Percentiles rank a stretch among this genome's conserved stretches.
Conservation (phyloP, 2,329 filamentous ascomycete species). For the Dactylonectria estremocensis region DNA sequence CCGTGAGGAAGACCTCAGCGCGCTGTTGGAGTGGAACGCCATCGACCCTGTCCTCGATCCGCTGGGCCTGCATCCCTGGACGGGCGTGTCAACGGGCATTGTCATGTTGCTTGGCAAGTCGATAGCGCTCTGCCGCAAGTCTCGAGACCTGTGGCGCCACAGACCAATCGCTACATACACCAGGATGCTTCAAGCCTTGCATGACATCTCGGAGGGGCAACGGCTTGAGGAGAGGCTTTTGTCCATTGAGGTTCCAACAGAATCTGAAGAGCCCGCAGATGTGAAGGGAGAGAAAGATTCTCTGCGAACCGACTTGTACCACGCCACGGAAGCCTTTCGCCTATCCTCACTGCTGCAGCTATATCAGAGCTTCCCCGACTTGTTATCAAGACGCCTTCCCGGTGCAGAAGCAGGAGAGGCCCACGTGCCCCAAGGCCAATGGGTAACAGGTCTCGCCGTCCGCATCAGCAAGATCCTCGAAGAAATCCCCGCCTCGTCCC, state of each 20-base stretch:
- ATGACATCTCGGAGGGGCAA: slow-evolving; percentile 40
- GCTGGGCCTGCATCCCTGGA: slow-evolving; percentile 41
- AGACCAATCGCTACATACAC: slow-evolving; percentile 38
- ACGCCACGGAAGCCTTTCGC: slow-evolving; percentile 57
- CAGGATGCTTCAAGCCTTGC: slow-evolving; percentile 41
- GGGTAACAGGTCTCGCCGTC: slow-evolving; percentile 51
- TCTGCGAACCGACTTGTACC: slow-evolving; percentile 50
- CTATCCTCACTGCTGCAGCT: slow-evolving; percentile 56
- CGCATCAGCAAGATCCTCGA: slow-evolving; percentile 49
- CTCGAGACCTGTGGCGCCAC: slow-evolving; percentile 38
- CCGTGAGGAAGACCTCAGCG: slow-evolving; percentile 38
- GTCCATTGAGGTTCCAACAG: slow-evolving; percentile 33
- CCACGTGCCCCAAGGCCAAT: slow-evolving; percentile 38
- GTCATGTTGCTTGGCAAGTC: slow-evolving; percentile 40
- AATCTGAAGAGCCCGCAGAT: slow-evolving; percentile 33
- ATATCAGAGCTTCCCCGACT: slow-evolving; percentile 57
- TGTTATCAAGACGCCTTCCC: slow-evolving; percentile 50
- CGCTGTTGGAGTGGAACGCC: slow-evolving; percentile 36
- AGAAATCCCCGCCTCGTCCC: slow-evolving; percentile 51
- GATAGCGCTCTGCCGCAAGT: slow-evolving; percentile 40
- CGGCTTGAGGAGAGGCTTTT: slow-evolving; percentile 37
- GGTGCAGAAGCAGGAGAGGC: slow-evolving; percentile 13
- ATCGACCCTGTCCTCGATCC: slow-evolving; percentile 11
- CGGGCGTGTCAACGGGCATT: slow-evolving; percentile 37
- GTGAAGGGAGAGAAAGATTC: slow-evolving; percentile 48